Evolutionary conservation across 306 rosid genomes (phyloP).

Genomic region (Herpetospermum pedunculosum): DNA sequence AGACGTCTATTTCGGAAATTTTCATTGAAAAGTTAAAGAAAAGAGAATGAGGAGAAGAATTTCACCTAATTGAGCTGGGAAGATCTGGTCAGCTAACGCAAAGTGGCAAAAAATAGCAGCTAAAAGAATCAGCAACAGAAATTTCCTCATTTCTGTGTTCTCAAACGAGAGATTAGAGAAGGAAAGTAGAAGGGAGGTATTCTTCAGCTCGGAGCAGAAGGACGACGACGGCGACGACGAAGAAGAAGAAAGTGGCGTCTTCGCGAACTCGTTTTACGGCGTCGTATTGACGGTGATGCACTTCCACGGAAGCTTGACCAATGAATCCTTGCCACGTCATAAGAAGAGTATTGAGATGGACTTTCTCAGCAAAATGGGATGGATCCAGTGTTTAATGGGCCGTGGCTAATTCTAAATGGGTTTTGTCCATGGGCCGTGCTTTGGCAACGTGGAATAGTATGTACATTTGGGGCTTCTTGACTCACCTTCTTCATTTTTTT

Average conservation of each 20-base stretch:
- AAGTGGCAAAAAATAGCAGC: conserved; percentile 13
- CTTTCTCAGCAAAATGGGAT: not conserved
- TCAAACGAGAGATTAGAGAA: not conserved
- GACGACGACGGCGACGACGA: not conserved
- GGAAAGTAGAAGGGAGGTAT: not conserved
- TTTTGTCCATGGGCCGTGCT: not conserved
- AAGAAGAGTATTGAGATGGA: not conserved
- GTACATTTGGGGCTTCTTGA: too few species aligned
- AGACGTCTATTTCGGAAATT: not conserved
- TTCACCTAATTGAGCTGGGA: conserved; percentile 51
- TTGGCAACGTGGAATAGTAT: too few species aligned
- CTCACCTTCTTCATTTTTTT: too few species aligned
- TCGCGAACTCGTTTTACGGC: not conserved
- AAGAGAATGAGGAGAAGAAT: not conserved
- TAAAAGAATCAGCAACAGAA: conserved; percentile 20
- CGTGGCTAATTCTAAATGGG: not conserved
- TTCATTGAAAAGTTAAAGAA: not conserved
- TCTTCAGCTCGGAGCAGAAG: not conserved
- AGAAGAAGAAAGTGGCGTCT: not conserved
- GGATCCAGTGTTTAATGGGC: not conserved
- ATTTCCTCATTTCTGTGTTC: conserved; percentile 24
- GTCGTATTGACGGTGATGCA: not conserved
- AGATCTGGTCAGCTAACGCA: conserved; percentile 41
- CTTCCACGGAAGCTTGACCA: not conserved
- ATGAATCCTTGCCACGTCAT: not conserved